A percentile compares a stretch with the other conserved stretches of the same genome.
Evolutionary conservation across 805 yeast genomes (phyloP).

Genomic region (Sporopachydermia lactativora): DNA sequence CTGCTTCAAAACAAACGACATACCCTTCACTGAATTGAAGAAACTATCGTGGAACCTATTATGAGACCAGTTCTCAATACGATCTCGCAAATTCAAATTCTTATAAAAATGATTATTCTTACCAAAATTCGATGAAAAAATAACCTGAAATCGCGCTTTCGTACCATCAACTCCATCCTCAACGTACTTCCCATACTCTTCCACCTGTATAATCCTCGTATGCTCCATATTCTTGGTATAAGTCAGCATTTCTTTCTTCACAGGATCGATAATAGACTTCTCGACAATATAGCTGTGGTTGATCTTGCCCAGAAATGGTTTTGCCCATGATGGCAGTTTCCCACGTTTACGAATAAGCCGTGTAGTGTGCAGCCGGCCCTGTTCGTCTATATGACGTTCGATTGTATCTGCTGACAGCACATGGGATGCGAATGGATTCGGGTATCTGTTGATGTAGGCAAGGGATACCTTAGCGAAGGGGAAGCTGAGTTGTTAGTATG

Average conservation of each 20-base stretch:
- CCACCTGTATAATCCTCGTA: conserved; percentile 59
- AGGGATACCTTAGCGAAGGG: conserved; percentile 61
- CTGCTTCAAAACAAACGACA: conserved; percentile 63
- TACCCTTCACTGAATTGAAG: conserved; percentile 51
- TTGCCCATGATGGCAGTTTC: conserved; percentile 64
- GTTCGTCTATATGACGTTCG: conserved; percentile 37
- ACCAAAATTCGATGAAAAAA: conserved; percentile 1
- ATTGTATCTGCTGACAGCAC: conserved; percentile 76
- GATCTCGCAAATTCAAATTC: conserved; percentile 42
- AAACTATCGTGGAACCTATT: conserved; percentile 55
- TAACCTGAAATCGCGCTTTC: not conserved
- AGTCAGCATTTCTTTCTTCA: conserved; percentile 36
- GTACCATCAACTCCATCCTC: conserved; percentile 17
- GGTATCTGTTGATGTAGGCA: conserved; percentile 63
- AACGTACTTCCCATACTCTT: conserved; percentile 53
- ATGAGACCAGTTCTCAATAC: conserved; percentile 76
- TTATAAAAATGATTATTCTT: conserved; percentile 3
- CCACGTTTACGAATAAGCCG: conserved; percentile 69
- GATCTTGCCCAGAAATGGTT: conserved; percentile 56
- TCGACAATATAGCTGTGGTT: conserved; percentile 76
- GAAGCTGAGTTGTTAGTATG: no score
- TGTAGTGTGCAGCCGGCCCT: conserved; percentile 58
- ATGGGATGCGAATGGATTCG: conserved; percentile 72
- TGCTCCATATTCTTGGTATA: conserved; percentile 82
- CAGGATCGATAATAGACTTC: conserved; percentile 57